Evolutionary conservation across 1,139 yeast species (phyloP), one percentile per base, ranked within the genome.

Genomic region (Hyphopichia burtonii): DNA sequence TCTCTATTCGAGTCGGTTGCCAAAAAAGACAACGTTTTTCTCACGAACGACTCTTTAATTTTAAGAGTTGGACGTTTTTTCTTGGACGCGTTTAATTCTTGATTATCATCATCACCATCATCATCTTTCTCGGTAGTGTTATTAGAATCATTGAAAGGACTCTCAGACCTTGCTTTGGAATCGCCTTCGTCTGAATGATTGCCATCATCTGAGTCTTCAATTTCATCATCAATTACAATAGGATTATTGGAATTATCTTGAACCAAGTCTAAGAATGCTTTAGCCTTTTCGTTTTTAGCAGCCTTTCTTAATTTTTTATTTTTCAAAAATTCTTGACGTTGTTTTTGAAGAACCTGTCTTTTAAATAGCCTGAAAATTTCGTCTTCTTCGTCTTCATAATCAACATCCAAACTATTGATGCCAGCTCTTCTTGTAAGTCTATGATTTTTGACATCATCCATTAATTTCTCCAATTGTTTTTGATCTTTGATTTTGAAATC

Each of bases 371-470:
- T 74, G 47, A 76, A 65, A 42, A 83, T 70, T 40, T 79, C 82
- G 48, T 82, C 86, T 50, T 80, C 86, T 57, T 83, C 88, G 37
- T 76, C 79, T 54, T 83, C 77, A 44, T 86, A 72, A 45, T 86
- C 91, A 36, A 86, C 65, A 45, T 83, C 88, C 38, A 80, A 71
- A 2, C 77, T 79, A 40, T 76, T 74, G 22, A 56, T 75, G 8
- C 74, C 74, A 15, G 78, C 75, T 46, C 88, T 75, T 52, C 82
- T 86, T 32, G 89, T 74, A 59, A 89, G 80, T 30, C 83, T 84
- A 50, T 96, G 97, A 45, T 85, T 85, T 51, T 86, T 84, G 42
- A 91, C 77, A 62, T 91, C 98, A 45, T 83, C 86, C 50, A 86
- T 75, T 42, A 91, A 78, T 59, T 79, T 83, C 56, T 83, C 85